Percentiles rank a stretch among this genome's conserved stretches.
Evolutionary conservation across 225 moss, liverwort and hornwort species (phyloP).

Genomic region (Thuidium tamariscinum): DNA sequence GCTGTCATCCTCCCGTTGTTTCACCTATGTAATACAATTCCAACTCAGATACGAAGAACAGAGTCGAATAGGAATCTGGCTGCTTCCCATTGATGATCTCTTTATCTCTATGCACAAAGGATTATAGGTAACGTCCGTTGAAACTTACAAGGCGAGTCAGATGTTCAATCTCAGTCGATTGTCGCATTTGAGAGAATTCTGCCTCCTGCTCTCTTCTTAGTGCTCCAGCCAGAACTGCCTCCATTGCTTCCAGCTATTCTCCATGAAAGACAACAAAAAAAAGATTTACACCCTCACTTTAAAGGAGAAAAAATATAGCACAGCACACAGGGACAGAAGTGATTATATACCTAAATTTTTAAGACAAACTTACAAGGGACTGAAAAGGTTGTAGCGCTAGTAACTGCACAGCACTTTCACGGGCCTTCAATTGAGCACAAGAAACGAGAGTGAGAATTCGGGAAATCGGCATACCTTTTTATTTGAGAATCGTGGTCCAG

Average conservation of each 20-base stretch:
- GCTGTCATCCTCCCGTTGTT: conserved; percentile 49
- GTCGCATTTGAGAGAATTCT: conserved; percentile 21
- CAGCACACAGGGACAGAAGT: background rate
- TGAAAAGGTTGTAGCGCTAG: background rate
- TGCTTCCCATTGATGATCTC: background rate
- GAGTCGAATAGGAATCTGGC: background rate
- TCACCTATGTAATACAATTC: conserved; percentile 16
- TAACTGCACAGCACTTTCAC: background rate
- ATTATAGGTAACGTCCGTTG: background rate
- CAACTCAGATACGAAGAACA: background rate
- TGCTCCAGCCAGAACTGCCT: conserved; percentile 43
- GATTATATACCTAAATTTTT: background rate
- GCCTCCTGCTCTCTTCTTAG: conserved; percentile 58
- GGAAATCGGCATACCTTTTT: conserved; percentile 41
- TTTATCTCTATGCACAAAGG: background rate
- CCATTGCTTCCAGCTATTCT: conserved; percentile 40
- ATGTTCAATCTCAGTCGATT: conserved; percentile 48
- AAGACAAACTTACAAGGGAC: background rate
- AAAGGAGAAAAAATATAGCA: background rate
- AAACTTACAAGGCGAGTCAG: conserved; percentile 40
- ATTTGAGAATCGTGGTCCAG: conserved; percentile 22
- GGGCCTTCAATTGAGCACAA: background rate
- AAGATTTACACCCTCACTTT: background rate
- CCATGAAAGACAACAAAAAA: background rate
- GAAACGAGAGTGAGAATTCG: background rate